Conservation (phyloP, 768 basidiomycete species). For the Lactarius vividus region DNA sequence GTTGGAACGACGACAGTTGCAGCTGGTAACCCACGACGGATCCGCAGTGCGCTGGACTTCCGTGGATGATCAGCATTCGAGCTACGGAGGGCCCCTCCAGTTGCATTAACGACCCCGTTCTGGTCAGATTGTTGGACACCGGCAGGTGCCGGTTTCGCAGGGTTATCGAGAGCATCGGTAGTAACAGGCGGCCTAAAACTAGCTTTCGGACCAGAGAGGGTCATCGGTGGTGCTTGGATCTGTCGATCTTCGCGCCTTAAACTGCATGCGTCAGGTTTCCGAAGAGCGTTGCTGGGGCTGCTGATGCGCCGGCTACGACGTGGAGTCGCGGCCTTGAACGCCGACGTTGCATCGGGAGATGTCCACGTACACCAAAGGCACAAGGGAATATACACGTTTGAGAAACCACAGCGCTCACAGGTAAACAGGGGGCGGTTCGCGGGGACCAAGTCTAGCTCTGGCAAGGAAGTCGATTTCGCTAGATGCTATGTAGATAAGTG, state of each 20-base stretch:
- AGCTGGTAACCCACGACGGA: slow-evolving; percentile 19
- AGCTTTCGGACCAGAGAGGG: background rate
- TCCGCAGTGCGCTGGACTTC: background rate
- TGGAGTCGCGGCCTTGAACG: slow-evolving; percentile 16
- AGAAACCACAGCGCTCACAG: slow-evolving; percentile 25
- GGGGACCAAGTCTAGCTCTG: slow-evolving; percentile 19
- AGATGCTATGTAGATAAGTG: slow-evolving; percentile 18
- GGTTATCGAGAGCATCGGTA: background rate
- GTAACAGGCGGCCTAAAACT: background rate
- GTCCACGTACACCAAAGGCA: slow-evolving; percentile 29
- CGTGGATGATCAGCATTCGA: background rate
- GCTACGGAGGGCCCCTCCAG: background rate
- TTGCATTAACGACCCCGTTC: slow-evolving; percentile 7
- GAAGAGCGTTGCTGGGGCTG: slow-evolving; percentile 1
- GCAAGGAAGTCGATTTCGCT: slow-evolving; percentile 25
- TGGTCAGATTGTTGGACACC: background rate
- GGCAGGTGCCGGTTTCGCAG: background rate
- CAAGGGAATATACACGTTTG: slow-evolving; percentile 24
- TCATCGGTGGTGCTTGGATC: background rate
- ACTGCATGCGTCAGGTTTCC: background rate
- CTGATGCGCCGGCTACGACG: slow-evolving; percentile 17
- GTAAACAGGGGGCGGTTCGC: slow-evolving; percentile 24
- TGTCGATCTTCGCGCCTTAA: background rate
- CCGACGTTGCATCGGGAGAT: slow-evolving; percentile 14
- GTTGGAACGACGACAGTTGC: slow-evolving; percentile 6